Evolutionary conservation across 129 eudicot genomes (phyloP).

Genomic region (Arctium minus): DNA sequence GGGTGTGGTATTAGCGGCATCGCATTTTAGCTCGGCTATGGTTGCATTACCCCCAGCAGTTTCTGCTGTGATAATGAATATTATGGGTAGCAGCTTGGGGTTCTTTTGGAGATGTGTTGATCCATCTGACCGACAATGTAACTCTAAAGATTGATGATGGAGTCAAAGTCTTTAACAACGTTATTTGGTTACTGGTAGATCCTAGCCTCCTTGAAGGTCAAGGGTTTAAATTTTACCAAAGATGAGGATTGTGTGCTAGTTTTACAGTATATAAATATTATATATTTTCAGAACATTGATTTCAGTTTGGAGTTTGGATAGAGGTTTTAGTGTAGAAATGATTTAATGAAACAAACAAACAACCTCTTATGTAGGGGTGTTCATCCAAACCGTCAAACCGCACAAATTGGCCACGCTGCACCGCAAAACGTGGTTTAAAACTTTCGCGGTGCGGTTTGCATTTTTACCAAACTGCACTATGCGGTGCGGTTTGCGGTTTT

Average conservation of each 20-base stretch:
- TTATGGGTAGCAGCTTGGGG: slow-evolving; percentile 88
- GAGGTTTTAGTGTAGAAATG: background rate
- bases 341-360: background rate
- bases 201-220: too few relatives aligned
- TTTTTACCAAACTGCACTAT: too few relatives aligned
- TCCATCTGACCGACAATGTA: slow-evolving; percentile 44
- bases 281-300: too few relatives aligned
- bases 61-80: slow-evolving; percentile 85
- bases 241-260: background rate
- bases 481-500: too few relatives aligned
- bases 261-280: background rate
- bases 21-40: slow-evolving; percentile 71
- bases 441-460: too few relatives aligned
- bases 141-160: slow-evolving; percentile 9
- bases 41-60: slow-evolving; percentile 80
- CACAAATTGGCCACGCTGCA: too few relatives aligned
- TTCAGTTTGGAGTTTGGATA: too few relatives aligned
- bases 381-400: too few relatives aligned
- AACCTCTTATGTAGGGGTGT: too few relatives aligned
- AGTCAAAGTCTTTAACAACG: background rate
- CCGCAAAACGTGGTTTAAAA: too few relatives aligned
- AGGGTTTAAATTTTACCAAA: too few relatives aligned
- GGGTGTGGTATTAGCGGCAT: slow-evolving; percentile 84
- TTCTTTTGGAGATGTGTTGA: slow-evolving; percentile 68
- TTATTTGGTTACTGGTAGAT: too few relatives aligned